Conservation (phyloP, 1,284 basidiomycete genomes). For the Trichosporon coremiiforme region DNA sequence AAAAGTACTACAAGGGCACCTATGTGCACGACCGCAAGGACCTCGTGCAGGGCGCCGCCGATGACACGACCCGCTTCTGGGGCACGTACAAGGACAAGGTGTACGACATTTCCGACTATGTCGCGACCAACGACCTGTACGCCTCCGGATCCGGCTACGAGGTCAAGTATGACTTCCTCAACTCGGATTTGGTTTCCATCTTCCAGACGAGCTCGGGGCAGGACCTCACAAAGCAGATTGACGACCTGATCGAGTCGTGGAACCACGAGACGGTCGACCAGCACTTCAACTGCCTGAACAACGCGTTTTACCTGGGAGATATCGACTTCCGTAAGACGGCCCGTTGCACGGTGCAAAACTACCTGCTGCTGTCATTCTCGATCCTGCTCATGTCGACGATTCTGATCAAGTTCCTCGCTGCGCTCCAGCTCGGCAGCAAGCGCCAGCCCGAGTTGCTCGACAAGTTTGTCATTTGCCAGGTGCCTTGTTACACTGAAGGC, state of each 20-base stretch:
- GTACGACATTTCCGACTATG: conserved; percentile 89
- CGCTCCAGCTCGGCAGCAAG: conserved; percentile 79
- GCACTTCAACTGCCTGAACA: conserved; percentile 69
- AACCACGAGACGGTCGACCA: conserved; percentile 60
- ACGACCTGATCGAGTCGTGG: conserved; percentile 64
- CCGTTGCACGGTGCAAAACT: conserved; percentile 84
- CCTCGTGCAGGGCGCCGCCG: conserved; percentile 59
- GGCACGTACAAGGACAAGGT: conserved; percentile 72
- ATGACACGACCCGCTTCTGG: conserved; percentile 66
- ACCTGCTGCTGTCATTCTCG: conserved; percentile 77
- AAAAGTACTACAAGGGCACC: conserved; percentile 77
- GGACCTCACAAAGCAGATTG: conserved; percentile 73
- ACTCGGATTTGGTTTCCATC: conserved; percentile 66
- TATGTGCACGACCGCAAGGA: conserved; percentile 67
- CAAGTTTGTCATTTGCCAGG: conserved; percentile 94
- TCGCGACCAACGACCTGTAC: conserved; percentile 68
- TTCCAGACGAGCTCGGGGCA: conserved; percentile 81
- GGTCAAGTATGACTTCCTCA: conserved; percentile 68
- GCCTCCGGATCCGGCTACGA: conserved; percentile 54
- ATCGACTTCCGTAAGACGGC: conserved; percentile 81
- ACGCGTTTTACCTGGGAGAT: conserved; percentile 77
- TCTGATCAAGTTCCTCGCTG: conserved; percentile 85
- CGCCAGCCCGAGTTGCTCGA: conserved; percentile 91
- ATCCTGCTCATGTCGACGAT: conserved; percentile 80
- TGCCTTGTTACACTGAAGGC: conserved; percentile 96